Evolutionary conservation across 1,284 basidiomycete genomes (phyloP).

Genomic region (Leccinum subrobustum): DNA sequence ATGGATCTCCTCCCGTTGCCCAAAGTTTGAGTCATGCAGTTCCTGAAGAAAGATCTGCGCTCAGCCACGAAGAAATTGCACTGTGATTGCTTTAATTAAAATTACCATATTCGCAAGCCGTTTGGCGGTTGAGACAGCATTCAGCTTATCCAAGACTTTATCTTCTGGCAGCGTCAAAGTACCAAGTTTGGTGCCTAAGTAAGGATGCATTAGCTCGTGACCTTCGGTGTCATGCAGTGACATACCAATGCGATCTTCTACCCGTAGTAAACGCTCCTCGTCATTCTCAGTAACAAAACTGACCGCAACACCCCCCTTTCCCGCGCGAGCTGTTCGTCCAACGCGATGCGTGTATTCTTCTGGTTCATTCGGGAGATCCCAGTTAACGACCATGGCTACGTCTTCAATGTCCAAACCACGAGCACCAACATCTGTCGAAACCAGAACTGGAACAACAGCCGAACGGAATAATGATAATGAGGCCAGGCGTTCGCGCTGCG

Average conservation of each 20-base stretch:
- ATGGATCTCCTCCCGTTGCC: slow-evolving; percentile 82
- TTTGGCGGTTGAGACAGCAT: slow-evolving; percentile 88
- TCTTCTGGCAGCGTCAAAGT: slow-evolving; percentile 80
- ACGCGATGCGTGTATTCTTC: slow-evolving; percentile 83
- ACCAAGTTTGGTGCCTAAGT: slow-evolving; percentile 66
- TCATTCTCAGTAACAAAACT: slow-evolving; percentile 96
- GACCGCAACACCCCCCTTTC: slow-evolving; percentile 84
- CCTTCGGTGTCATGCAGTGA: slow-evolving; percentile 14
- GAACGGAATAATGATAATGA: slow-evolving; percentile 89
- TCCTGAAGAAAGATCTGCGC: slow-evolving; percentile 49
- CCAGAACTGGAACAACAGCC: slow-evolving; percentile 84
- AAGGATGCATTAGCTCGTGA: neutral
- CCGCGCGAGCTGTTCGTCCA: slow-evolving; percentile 92
- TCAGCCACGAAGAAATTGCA: slow-evolving; percentile 11
- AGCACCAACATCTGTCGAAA: slow-evolving; percentile 94
- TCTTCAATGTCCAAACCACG: slow-evolving; percentile 95
- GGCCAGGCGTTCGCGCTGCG: slow-evolving; percentile 83
- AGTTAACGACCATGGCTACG: slow-evolving; percentile 94
- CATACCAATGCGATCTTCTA: slow-evolving; percentile 87
- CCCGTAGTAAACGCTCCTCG: slow-evolving; percentile 78
- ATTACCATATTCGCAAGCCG: slow-evolving; percentile 91
- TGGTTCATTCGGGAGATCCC: slow-evolving; percentile 85
- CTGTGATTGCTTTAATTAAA: slow-evolving; percentile 42
- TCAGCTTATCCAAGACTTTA: slow-evolving; percentile 84
- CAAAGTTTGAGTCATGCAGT: slow-evolving; percentile 90